Evolutionary conservation across 2,329 filamentous ascomycete species (phyloP), one percentile per base, ranked within the genome.

Genomic region (Xylariomycetidae sp.): DNA sequence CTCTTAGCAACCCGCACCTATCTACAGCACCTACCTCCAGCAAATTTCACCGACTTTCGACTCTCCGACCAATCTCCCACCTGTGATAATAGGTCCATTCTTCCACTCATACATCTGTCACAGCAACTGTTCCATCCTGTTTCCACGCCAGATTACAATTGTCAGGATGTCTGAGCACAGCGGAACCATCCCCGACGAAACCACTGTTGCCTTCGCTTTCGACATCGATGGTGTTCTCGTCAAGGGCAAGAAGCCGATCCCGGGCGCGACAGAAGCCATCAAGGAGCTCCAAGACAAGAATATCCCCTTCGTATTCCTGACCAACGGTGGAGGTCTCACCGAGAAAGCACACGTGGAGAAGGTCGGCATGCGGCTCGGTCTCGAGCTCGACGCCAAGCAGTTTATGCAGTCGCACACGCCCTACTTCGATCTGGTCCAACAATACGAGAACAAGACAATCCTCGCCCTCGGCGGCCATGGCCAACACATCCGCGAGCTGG

Each of bases 381-480:
- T 88, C 22, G 64, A 74, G 22, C 67, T 73, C 6, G 36, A 47
- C 16, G 27, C 42, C 6, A 30, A 38, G n/a, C 56, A 59, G 31
- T 80, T 87, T 43, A 69, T 88, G 9, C 85, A 88, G 53, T 83
- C 77, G 16, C 85, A 89, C 57, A 87, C 83, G 0, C 85, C 84
- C 0, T 86, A 84, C 50, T 70, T 69, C 18, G 70, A 76, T 34
- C 59, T 83, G 33, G 69, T 77, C 2, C 36, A 42, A 0, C 18
- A 46, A 14, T 67, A 76, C 31, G 63, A 70, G 14, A 67, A 73
- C 30, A 68, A 71, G 46, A 66, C 64, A 25, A 60, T 79, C 16
- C 53, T 80, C 13, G 69, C 72, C 0, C 61, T 74, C 6, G 75
- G 75, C 7, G 75, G 74, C 3, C 62, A 69, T 4, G 51, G 48